Percentiles rank a stretch among this genome's conserved stretches.
Evolutionary conservation across 805 yeast genomes (phyloP).

Genomic region (Candida pini): DNA sequence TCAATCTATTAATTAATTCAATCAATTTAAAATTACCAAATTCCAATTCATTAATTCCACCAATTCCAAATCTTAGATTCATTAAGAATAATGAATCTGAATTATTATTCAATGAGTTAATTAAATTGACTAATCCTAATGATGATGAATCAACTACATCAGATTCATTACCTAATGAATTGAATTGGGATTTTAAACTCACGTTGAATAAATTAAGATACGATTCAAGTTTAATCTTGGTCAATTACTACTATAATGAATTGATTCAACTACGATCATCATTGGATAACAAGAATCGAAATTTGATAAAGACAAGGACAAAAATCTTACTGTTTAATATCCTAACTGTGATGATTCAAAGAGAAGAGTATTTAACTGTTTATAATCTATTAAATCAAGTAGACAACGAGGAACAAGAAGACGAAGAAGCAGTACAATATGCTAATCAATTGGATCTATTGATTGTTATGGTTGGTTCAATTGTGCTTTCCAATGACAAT

Average conservation of each 20-base stretch:
- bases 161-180: constrained; percentile 13
- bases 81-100: constrained; percentile 23
- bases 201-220: constrained; percentile 37
- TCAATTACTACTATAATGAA: constrained; percentile 40
- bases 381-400: no score
- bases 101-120: constrained; percentile 23
- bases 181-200: constrained; percentile 21
- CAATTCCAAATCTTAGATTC: constrained; percentile 24
- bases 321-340: constrained; percentile 17
- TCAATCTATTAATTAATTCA: constrained; percentile 19
- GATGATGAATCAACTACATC: constrained; percentile 5
- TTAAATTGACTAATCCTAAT: constrained; percentile 11
- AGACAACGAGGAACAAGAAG: background rate
- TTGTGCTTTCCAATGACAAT: background rate
- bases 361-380: constrained; percentile 23
- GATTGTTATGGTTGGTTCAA: no score
- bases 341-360: constrained; percentile 19
- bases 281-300: constrained; percentile 11
- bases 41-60: constrained; percentile 13
- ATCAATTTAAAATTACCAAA: constrained; percentile 7
- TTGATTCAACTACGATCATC: constrained; percentile 29
- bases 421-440: constrained; percentile 6
- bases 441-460: constrained; percentile 14
- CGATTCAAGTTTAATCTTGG: constrained; percentile 34
- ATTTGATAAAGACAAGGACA: constrained; percentile 4